Conservation (phyloP, 495 filamentous ascomycete species). For the Choiromyces venosus region DNA sequence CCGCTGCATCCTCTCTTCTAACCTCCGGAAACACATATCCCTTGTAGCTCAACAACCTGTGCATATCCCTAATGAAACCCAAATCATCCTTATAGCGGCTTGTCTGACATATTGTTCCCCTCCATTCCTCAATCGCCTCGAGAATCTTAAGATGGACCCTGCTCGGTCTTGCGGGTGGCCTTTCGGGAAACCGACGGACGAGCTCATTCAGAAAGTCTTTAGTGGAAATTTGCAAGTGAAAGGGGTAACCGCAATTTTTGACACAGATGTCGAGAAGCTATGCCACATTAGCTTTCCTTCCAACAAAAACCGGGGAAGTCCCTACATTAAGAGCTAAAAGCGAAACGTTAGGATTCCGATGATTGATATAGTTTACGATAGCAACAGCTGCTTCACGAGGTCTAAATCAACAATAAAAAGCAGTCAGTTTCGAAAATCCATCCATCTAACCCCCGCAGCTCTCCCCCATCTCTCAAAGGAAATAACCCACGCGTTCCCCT, state of each 20-base stretch:
- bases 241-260: slow-evolving; percentile 99
- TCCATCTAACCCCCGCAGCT: not conserved
- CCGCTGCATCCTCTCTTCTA: slow-evolving; percentile 86
- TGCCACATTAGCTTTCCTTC: slow-evolving; percentile 16
- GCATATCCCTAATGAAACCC: slow-evolving; percentile 96
- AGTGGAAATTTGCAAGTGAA: slow-evolving; percentile 95
- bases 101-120: slow-evolving; percentile 95
- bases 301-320: not conserved
- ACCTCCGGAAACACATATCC: slow-evolving; percentile 94
- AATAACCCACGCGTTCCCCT: slow-evolving; percentile 72
- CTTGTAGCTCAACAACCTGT: slow-evolving; percentile 89
- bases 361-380: slow-evolving; percentile 91
- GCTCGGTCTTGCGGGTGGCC: slow-evolving; percentile 77
- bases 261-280: slow-evolving; percentile 95
- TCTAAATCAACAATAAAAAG: slow-evolving; percentile 43
- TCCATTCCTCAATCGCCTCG: slow-evolving; percentile 97
- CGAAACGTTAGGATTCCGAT: slow-evolving; percentile 90
- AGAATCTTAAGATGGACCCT: slow-evolving; percentile 87
- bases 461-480: not conserved
- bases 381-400: slow-evolving; percentile 92
- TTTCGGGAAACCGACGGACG: slow-evolving; percentile 89
- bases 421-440: slow-evolving; percentile 12
- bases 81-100: slow-evolving; percentile 95
- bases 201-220: slow-evolving; percentile 99
- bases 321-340: slow-evolving; percentile 71